phyloP scores from a whole-genome alignment of 2,329 filamentous ascomycete species.

The Penicillium griseofulvum region DNA sequence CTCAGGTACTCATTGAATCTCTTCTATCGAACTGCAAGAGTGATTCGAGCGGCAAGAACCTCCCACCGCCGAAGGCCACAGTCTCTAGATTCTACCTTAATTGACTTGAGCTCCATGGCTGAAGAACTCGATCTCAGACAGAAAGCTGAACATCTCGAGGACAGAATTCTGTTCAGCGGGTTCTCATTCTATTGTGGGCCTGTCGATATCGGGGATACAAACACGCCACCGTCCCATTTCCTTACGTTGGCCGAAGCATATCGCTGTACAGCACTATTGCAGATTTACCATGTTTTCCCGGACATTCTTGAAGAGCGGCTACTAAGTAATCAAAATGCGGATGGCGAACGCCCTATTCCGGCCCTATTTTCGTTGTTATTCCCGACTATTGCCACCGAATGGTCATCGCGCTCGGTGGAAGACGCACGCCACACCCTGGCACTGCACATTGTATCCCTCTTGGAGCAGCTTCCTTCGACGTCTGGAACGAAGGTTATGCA shows the following conservation, averaged over 20 bases:
- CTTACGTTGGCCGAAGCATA: constrained; percentile 23
- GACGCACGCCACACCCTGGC: constrained; percentile 20
- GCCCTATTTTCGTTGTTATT: constrained; percentile 19
- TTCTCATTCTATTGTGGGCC: constrained; percentile 23
- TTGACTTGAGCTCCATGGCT: constrained; percentile 19
- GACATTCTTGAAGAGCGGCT: constrained; percentile 20
- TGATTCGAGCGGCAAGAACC: constrained; percentile 17
- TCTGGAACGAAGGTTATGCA: constrained; percentile 24
- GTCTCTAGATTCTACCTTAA: constrained; percentile 9
- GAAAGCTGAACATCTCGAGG: constrained; percentile 19
- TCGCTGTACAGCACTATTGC: constrained; percentile 21
- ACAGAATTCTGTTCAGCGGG: constrained; percentile 19
- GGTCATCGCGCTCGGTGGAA: constrained; percentile 10
- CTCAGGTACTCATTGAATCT: constrained; percentile 18
- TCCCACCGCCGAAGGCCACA: constrained; percentile 13
- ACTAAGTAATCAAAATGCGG: constrained; percentile 6
- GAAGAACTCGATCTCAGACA: constrained; percentile 20
- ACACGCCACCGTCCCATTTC: constrained; percentile 24
- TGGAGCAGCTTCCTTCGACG: constrained; percentile 21
- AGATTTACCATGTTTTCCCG: constrained; percentile 25
- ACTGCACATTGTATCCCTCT: constrained; percentile 22
- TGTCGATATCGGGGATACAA: constrained; percentile 23
- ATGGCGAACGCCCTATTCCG: constrained; percentile 7
- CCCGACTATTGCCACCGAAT: background rate
- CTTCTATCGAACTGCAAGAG: constrained; percentile 19